Conservation (phyloP, 2,329 filamentous ascomycete genomes). For the Cytospora schulzeri region DNA sequence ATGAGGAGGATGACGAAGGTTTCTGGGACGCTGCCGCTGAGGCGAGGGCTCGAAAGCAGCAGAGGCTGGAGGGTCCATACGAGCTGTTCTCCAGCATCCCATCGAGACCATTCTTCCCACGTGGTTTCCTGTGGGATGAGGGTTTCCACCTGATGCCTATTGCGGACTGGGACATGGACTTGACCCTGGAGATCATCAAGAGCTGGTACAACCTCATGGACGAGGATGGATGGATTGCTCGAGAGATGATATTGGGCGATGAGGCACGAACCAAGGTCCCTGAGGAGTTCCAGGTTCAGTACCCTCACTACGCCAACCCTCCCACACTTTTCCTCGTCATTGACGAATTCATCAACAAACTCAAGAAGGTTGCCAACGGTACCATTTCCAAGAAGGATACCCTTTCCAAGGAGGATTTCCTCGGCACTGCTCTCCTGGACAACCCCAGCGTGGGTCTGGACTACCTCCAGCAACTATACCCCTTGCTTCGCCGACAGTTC, state of each 20-base stretch:
- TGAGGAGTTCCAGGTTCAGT: constrained; percentile 88
- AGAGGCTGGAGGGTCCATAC: constrained; percentile 76
- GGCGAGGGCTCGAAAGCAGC: constrained; percentile 69
- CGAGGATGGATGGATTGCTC: constrained; percentile 94
- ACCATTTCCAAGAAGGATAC: constrained; percentile 48
- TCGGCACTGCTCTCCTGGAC: constrained; percentile 67
- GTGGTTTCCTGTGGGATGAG: constrained; percentile 97
- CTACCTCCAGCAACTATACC: constrained; percentile 79
- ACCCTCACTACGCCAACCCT: constrained; percentile 96
- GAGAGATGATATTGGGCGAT: constrained; percentile 89
- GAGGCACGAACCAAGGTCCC: constrained; percentile 97
- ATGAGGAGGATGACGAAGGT: constrained; percentile 91
- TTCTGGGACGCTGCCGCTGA: constrained; percentile 93
- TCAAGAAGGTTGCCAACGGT: constrained; percentile 57
- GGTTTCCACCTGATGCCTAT: constrained; percentile 93
- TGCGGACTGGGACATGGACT: constrained; percentile 90
- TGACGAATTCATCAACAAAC: constrained; percentile 79
- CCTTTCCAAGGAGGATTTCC: constrained; percentile 44
- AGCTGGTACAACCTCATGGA: constrained; percentile 98
- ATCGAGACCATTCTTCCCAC: constrained; percentile 91
- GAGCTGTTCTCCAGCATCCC: constrained; percentile 91
- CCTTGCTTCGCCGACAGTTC: constrained; percentile 84
- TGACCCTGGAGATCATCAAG: constrained; percentile 83
- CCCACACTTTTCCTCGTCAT: constrained; percentile 91
- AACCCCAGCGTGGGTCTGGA: constrained; percentile 67